These are phyloP conservation scores for Miscanthus lutarioriparius DNA, from an alignment of 176 grass and related monocot species.

Conservation along the genomic window DNA sequence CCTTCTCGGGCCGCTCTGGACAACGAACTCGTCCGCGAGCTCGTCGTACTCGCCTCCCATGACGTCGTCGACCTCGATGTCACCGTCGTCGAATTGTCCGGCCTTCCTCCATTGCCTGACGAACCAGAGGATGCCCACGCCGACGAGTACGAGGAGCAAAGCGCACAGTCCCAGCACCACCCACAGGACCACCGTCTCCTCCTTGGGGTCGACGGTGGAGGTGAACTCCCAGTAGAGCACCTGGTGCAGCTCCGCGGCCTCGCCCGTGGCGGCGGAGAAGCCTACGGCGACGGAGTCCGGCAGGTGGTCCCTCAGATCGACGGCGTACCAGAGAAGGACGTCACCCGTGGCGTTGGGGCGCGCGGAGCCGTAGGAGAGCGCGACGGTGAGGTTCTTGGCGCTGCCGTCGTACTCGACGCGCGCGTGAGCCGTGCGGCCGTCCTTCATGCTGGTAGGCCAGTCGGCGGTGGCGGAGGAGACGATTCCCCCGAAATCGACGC, in stretches of 20 bases:
- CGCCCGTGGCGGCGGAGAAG: slow-evolving; percentile 76
- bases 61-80: slow-evolving; percentile 31
- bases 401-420: slow-evolving; percentile 64
- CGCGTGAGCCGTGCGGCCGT: slow-evolving; percentile 59
- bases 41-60: slow-evolving; percentile 49
- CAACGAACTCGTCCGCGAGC: slow-evolving; percentile 56
- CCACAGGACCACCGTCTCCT: slow-evolving; percentile 46
- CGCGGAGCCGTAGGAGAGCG: slow-evolving; percentile 58
- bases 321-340: slow-evolving; percentile 39
- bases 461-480: slow-evolving; percentile 41
- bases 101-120: slow-evolving; percentile 50
- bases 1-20: slow-evolving; percentile 53
- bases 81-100: slow-evolving; percentile 27
- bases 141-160: slow-evolving; percentile 36
- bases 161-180: slow-evolving; percentile 35
- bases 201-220: slow-evolving; percentile 50
- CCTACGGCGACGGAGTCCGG: slow-evolving; percentile 59
- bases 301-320: slow-evolving; percentile 61
- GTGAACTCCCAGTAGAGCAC: slow-evolving; percentile 78
- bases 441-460: slow-evolving; percentile 62
- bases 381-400: slow-evolving; percentile 60
- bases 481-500: slow-evolving; percentile 59
- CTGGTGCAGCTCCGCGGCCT: slow-evolving; percentile 62
- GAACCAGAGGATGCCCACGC: slow-evolving; percentile 51
- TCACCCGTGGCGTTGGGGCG: slow-evolving; percentile 25